Conservation (phyloP, 192 early-diverging fungal genomes). For the Backusella liffmaniae region DNA sequence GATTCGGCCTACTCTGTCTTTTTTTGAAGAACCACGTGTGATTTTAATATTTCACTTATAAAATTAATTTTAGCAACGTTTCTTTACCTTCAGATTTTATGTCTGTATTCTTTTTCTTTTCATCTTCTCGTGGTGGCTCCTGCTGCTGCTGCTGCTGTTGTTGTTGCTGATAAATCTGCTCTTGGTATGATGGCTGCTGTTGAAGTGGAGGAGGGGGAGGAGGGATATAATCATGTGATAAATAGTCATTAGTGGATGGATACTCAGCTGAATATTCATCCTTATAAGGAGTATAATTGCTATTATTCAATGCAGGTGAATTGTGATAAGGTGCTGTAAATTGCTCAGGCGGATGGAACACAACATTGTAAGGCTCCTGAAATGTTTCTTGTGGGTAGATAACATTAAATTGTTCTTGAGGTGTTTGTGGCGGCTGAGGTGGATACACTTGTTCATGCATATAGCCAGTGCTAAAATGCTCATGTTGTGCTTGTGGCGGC, state of each 20-base stretch:
- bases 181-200: background rate
- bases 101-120: conserved; percentile 2
- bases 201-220: background rate
- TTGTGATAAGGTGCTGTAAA: background rate
- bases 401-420: background rate
- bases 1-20: conserved; percentile 32
- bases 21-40: background rate
- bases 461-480: background rate
- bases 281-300: background rate
- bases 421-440: background rate
- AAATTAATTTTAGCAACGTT: too few species aligned
- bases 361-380: background rate
- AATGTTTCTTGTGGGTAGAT: background rate
- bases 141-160: background rate
- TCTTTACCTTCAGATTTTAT: background rate
- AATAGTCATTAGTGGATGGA: background rate
- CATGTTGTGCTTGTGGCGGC: background rate
- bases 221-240: background rate
- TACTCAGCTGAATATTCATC: conserved; percentile 10
- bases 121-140: background rate
- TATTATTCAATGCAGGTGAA: conserved; percentile 6
- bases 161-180: background rate
- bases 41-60: background rate
- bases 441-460: background rate
- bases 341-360: background rate